Evolutionary conservation across 371 early-diverging fungal genomes (phyloP).

Genomic region (Dinochytrium kinnereticum): DNA sequence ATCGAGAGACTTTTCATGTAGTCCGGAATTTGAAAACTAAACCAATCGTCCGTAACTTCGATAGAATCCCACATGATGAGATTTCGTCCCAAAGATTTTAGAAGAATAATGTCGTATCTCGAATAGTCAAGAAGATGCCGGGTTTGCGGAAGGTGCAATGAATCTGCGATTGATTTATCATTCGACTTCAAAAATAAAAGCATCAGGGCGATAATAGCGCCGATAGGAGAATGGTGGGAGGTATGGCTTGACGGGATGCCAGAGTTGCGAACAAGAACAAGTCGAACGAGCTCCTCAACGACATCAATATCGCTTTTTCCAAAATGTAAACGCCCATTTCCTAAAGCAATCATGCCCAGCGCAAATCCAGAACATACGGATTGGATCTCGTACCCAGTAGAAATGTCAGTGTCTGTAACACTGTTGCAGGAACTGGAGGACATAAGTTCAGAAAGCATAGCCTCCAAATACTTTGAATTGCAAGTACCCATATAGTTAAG

Average conservation of each 20-base stretch:
- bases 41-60: slow-evolving; percentile 67
- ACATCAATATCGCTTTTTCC: slow-evolving; percentile 61
- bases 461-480: slow-evolving; percentile 69
- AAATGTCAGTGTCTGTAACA: neutral
- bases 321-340: slow-evolving; percentile 58
- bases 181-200: slow-evolving; percentile 83
- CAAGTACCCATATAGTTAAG: slow-evolving; percentile 71
- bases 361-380: slow-evolving; percentile 70
- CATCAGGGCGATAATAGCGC: slow-evolving; percentile 82
- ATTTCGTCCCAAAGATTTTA: slow-evolving; percentile 68
- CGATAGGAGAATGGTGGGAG: slow-evolving; percentile 59
- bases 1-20: slow-evolving; percentile 47
- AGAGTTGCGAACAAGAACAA: slow-evolving; percentile 47
- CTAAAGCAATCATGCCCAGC: slow-evolving; percentile 79
- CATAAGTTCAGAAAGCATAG: slow-evolving; percentile 73
- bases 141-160: slow-evolving; percentile 65
- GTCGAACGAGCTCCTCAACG: slow-evolving; percentile 60
- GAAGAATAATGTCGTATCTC: slow-evolving; percentile 72
- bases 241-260: slow-evolving; percentile 46
- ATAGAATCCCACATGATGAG: slow-evolving; percentile 78
- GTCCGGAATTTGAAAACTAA: slow-evolving; percentile 67
- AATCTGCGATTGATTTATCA: slow-evolving; percentile 65
- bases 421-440: neutral
- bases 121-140: slow-evolving; percentile 66
- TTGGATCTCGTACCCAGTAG: slow-evolving; percentile 44